phyloP scores from a whole-genome alignment of 2,329 filamentous ascomycete species.

The Aspergillus quadrilineatus region DNA sequence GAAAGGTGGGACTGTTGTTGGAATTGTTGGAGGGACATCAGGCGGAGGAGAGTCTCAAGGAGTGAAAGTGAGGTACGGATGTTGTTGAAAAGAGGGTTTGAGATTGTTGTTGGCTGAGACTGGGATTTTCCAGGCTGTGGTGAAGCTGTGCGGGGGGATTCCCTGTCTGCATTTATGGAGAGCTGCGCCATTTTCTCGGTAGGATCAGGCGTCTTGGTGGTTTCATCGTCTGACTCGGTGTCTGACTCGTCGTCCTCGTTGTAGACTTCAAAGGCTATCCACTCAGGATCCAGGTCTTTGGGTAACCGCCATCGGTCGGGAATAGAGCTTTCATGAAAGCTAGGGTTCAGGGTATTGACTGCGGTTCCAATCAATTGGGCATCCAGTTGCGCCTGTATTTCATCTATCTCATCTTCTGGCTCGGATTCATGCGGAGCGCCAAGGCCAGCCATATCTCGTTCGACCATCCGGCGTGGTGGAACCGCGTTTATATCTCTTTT shows the following conservation, averaged over 20 bases:
- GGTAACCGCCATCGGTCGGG: conserved; percentile 62
- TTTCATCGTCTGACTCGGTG: conserved; percentile 49
- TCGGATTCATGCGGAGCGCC: conserved; percentile 29
- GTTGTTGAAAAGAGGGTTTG: conserved; percentile 51
- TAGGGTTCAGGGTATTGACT: conserved; percentile 5
- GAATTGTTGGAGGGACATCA: conserved; percentile 86
- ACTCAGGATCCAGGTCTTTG: conserved; percentile 77
- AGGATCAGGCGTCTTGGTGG: conserved; percentile 33
- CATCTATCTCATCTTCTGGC: conserved; percentile 40
- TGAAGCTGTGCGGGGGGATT: conserved; percentile 31
- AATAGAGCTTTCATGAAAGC: conserved; percentile 32
- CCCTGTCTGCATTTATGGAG: conserved; percentile 34
- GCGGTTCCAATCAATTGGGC: conserved; percentile 33
- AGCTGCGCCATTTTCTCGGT: conserved; percentile 49
- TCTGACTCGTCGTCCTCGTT: conserved; percentile 61
- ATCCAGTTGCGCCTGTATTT: conserved; percentile 40
- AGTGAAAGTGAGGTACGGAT: conserved; percentile 72
- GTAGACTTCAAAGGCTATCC: conserved; percentile 87
- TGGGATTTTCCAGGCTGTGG: conserved; percentile 13
- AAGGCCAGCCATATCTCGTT: conserved; percentile 44
- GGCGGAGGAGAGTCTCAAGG: conserved; percentile 81
- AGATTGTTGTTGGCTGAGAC: conserved; percentile 30
- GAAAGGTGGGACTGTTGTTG: conserved; percentile 86
- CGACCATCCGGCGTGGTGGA: conserved; percentile 60
- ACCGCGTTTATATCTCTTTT: conserved; percentile 68